Percentiles rank a stretch among this genome's conserved stretches.
phyloP scores from a whole-genome alignment of 1,284 basidiomycete genomes.

The Clitocybe nebularis region DNA sequence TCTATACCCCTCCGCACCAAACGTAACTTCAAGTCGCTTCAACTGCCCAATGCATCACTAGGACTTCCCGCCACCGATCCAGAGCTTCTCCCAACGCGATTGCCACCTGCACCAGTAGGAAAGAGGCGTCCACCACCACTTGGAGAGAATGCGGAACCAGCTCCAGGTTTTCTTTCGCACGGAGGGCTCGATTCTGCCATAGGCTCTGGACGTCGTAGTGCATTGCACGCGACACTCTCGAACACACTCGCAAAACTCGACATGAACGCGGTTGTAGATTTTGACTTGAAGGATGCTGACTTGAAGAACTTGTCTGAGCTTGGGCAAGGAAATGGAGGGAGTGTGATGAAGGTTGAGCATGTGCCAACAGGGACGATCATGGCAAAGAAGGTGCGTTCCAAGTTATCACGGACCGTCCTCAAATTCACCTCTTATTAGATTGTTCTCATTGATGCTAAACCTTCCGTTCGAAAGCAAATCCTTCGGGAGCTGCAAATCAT shows the following conservation, averaged over 20 bases:
- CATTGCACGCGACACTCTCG: conserved; percentile 69
- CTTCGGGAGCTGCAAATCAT: conserved; percentile 97
- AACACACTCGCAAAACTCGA: conserved; percentile 72
- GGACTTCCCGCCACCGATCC: not conserved
- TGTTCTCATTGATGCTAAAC: conserved; percentile 96
- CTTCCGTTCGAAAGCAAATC: conserved; percentile 96
- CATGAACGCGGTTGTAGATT: conserved; percentile 69
- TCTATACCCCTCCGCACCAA: conserved; percentile 61
- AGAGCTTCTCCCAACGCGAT: conserved; percentile 25
- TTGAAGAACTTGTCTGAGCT: conserved; percentile 84
- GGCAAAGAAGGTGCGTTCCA: conserved; percentile 83
- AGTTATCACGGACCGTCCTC: not conserved
- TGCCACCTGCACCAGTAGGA: conserved; percentile 19
- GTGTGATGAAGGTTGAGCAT: conserved; percentile 94
- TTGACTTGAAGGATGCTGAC: conserved; percentile 76
- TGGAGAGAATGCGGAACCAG: conserved; percentile 41
- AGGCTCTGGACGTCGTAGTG: conserved; percentile 43
- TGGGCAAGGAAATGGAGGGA: conserved; percentile 97
- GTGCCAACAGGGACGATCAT: conserved; percentile 85
- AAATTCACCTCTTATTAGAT: conserved; percentile 57
- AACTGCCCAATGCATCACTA: conserved; percentile 47
- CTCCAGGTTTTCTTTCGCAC: conserved; percentile 19
- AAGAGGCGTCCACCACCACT: conserved; percentile 63
- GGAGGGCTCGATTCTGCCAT: conserved; percentile 12
- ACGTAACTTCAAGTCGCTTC: conserved; percentile 75